A percentile compares a stretch with the other conserved stretches of the same genome.
phyloP scores from a whole-genome alignment of 2,329 filamentous ascomycete genomes.

The Fusarium sp. region DNA sequence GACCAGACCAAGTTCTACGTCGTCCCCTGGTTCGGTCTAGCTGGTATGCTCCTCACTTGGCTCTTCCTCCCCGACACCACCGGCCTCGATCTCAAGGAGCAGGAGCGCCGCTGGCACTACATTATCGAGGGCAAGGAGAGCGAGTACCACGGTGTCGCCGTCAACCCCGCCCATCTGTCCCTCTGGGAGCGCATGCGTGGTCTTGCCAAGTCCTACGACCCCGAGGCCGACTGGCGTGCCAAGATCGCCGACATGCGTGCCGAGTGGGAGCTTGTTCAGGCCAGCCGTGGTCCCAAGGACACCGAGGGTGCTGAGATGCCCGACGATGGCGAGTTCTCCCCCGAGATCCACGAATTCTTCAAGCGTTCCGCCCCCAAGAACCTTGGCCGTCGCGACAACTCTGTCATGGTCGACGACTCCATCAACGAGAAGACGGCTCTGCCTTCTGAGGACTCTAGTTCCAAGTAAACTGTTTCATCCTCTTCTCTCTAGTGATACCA shows the following conservation, averaged over 20 bases:
- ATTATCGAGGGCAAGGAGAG: constrained; percentile 81
- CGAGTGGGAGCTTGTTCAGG: constrained; percentile 69
- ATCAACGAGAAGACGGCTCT: constrained; percentile 46
- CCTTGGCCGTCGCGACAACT: constrained; percentile 34
- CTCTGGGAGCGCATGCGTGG: constrained; percentile 87
- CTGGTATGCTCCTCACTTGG: constrained; percentile 83
- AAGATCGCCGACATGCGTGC: constrained; percentile 85
- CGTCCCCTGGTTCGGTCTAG: constrained; percentile 94
- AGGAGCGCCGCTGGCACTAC: constrained; percentile 92
- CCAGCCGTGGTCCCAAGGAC: constrained; percentile 61
- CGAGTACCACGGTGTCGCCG: constrained; percentile 93
- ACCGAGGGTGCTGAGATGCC: constrained; percentile 54
- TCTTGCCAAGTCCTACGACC: constrained; percentile 84
- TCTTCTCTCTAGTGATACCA: neutral
- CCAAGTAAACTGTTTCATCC: constrained; percentile 18
- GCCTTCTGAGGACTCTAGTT: constrained; percentile 33
- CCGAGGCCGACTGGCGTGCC: constrained; percentile 83
- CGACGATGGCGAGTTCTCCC: constrained; percentile 63
- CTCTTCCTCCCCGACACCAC: constrained; percentile 97
- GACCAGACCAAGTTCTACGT: constrained; percentile 88
- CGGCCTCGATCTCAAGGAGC: constrained; percentile 95
- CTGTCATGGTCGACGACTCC: constrained; percentile 37
- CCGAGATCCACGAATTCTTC: constrained; percentile 68
- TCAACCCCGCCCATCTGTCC: constrained; percentile 89
- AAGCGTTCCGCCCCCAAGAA: constrained; percentile 53